Conservation (phyloP, 805 yeast species). For the Ogataea pilisensis region DNA sequence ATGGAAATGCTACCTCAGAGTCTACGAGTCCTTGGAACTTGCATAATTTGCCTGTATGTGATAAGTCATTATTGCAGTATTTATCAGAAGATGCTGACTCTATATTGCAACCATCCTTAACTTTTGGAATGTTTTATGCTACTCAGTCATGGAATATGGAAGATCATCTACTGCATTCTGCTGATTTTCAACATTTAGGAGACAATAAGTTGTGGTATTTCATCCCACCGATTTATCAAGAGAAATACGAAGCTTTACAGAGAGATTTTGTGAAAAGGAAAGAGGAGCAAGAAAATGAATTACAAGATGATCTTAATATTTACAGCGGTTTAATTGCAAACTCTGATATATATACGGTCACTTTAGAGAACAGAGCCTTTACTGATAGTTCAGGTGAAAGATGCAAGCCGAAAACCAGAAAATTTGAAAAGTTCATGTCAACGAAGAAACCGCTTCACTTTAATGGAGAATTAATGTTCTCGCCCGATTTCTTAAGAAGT, state of each 20-base stretch:
- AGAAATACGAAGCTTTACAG: constrained; percentile 46
- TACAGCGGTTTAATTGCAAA: constrained; percentile 9
- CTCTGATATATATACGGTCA: constrained; percentile 16
- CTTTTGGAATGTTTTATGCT: constrained; percentile 51
- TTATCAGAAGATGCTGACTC: constrained; percentile 41
- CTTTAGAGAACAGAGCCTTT: constrained; percentile 23
- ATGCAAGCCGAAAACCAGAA: constrained; percentile 26
- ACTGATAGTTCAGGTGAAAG: constrained; percentile 19
- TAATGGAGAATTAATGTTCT: constrained; percentile 44
- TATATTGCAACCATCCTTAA: constrained; percentile 40
- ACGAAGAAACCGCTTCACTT: constrained; percentile 12
- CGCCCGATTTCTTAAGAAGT: constrained; percentile 45
- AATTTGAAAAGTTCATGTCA: constrained; percentile 26
- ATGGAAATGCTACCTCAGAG: constrained; percentile 6
- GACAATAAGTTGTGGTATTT: constrained; percentile 56
- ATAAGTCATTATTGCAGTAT: constrained; percentile 46
- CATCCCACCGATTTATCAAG: constrained; percentile 52
- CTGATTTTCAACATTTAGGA: constrained; percentile 55
- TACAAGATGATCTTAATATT: constrained; percentile 1
- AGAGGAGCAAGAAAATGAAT: constrained; percentile 5
- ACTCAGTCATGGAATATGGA: constrained; percentile 55
- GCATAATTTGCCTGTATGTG: constrained; percentile 47
- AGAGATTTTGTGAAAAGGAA: constrained; percentile 5
- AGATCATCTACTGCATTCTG: constrained; percentile 53
- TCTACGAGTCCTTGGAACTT: constrained; percentile 50